Base-by-base conservation (phyloP, 2,329 filamentous ascomycete genomes). In the Paraphaeosphaeria sporulosa region DNA sequence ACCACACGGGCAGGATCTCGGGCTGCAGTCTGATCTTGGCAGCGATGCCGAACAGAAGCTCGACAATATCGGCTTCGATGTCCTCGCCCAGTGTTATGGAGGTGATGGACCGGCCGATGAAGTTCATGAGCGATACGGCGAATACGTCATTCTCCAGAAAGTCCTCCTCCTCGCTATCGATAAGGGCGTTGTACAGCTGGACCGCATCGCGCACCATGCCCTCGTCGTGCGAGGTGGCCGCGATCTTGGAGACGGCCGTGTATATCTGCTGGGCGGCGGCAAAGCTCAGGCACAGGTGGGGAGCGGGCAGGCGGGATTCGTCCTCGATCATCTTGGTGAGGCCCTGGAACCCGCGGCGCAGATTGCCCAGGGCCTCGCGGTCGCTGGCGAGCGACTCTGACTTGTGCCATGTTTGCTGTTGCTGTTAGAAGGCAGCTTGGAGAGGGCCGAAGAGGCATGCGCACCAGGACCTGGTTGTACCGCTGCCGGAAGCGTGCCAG, bases 81-180 rank as follows among this genome's bases (percentile, higher is more conserved):
- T 97, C 92, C 55, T 89, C 85, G 40, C 90, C 88, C 4, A 94
- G 82, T n/a, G 88, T 85, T 63, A 92, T 87, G 61, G 87, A 85
- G 46, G 90, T 89, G 1, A 91, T 89, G 38, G 94, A 93, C 65
- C 90, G 88, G 61, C 93, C 87, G 53, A 97, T 85, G 61, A 99
- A 86, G 68, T 93, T 92, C 73, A 96, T 95, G 72, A 99, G 79
- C 71, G 92, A 94, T 59, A 89, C 87, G 2, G 95, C 93, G 76
- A 99, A 99, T 57, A 87, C 85, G 34, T 90, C 87, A 72, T 91
- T 96, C 73, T 96, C 92, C 50, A 97, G 87, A 72, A 98, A 96
- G 38, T 93, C 93, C 75, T 97, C 95, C 79, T 97, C 94, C 78
- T 98, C 95, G 76, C 93, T 95, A 79, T 99, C 95, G 71, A 98